phyloP scores from a whole-genome alignment of 2,329 filamentous ascomycete species.

The Fusarium chuoi region DNA sequence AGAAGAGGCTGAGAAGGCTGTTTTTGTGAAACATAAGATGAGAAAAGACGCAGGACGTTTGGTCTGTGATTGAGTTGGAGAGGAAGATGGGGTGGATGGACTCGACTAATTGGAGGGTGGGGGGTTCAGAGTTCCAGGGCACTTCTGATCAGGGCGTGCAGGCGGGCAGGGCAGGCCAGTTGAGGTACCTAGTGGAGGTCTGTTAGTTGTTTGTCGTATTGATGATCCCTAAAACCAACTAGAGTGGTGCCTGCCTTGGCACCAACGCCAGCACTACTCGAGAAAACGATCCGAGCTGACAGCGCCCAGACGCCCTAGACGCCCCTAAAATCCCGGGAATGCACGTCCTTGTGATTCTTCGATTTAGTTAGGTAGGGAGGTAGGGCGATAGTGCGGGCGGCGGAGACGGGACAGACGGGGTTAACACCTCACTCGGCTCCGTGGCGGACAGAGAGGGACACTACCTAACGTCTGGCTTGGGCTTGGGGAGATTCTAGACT shows the following conservation, averaged over 20 bases:
- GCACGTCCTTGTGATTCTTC: neutral
- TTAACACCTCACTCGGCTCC: neutral
- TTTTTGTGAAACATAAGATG: slow-evolving; percentile 32
- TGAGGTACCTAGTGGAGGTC: neutral
- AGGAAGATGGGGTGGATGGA: neutral
- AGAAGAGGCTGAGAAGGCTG: slow-evolving; percentile 33
- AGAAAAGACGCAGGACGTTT: slow-evolving; percentile 20
- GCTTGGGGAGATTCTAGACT: neutral
- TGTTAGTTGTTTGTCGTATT: slow-evolving; percentile 12
- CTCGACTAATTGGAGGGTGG: neutral
- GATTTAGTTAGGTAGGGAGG: neutral
- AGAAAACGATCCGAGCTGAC: slow-evolving; percentile 15
- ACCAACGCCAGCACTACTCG: slow-evolving; percentile 6
- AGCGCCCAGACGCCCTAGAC: slow-evolving; percentile 4
- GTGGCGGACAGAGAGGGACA: neutral
- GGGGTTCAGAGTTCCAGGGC: neutral
- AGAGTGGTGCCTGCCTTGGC: slow-evolving; percentile 23
- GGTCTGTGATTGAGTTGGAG: slow-evolving; percentile 16
- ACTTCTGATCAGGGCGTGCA: neutral
- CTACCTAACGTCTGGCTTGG: neutral
- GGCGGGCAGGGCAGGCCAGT: neutral
- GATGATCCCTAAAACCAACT: slow-evolving; percentile 18
- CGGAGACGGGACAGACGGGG: neutral
- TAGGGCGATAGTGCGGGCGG: slow-evolving; percentile 7
- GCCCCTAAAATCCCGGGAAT: slow-evolving; percentile 21